These are phyloP conservation scores for Austroboletus novae-zelandiae DNA, from an alignment of 1,284 basidiomycete species.

Conservation along the genomic window DNA sequence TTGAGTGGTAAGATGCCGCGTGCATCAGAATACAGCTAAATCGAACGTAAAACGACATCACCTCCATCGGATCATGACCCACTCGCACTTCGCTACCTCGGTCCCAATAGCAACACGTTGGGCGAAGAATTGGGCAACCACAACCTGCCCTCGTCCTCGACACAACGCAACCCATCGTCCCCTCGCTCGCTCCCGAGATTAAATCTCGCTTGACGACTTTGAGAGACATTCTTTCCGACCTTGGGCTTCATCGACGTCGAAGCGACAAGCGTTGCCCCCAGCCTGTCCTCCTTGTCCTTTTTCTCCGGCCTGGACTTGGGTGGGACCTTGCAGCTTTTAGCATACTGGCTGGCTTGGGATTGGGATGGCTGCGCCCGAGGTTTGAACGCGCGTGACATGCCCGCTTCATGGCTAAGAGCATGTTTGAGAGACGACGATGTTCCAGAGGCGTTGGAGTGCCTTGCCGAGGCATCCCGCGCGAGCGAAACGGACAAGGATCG, in stretches of 20 bases:
- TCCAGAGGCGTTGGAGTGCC: slow-evolving; percentile 37
- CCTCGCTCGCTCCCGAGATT: slow-evolving; percentile 2
- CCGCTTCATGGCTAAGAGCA: slow-evolving; percentile 60
- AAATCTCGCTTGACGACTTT: background rate
- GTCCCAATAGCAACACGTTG: slow-evolving; percentile 23
- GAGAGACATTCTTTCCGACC: background rate
- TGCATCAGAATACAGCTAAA: too few relatives aligned
- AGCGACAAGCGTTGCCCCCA: slow-evolving; percentile 52
- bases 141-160: slow-evolving; percentile 22
- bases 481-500: slow-evolving; percentile 66
- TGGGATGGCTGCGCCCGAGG: slow-evolving; percentile 17
- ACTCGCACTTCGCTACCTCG: slow-evolving; percentile 21
- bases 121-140: slow-evolving; percentile 31
- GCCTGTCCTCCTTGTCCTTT: slow-evolving; percentile 8
- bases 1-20: too few relatives aligned
- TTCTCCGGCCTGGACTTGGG: slow-evolving; percentile 7
- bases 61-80: slow-evolving; percentile 22
- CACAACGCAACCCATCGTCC: slow-evolving; percentile 5
- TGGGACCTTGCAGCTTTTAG: slow-evolving; percentile 5
- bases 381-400: slow-evolving; percentile 70
- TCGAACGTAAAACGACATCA: background rate
- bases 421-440: slow-evolving; percentile 44
- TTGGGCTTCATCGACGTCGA: slow-evolving; percentile 55
- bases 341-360: slow-evolving; percentile 5
- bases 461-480: slow-evolving; percentile 47